These are phyloP conservation scores for Serendipita sp. DNA, from an alignment of 768 basidiomycete genomes.

Conservation along the genomic window DNA sequence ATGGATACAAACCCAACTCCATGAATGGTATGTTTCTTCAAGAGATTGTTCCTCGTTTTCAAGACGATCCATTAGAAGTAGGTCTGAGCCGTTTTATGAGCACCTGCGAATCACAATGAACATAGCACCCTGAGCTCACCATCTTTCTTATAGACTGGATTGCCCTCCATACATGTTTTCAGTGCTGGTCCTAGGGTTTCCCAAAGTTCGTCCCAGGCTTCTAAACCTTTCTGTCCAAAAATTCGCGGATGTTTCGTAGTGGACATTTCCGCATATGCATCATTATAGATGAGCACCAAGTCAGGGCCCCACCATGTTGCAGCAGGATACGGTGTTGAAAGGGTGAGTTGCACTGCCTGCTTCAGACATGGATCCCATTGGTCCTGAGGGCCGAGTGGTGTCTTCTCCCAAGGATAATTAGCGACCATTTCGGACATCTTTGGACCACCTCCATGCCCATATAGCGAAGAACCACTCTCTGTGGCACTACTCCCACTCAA, in stretches of 20 bases:
- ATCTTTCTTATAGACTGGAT: constrained; percentile 13
- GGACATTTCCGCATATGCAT: constrained; percentile 15
- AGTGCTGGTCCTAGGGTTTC: constrained; percentile 13
- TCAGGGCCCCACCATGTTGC: constrained; percentile 15
- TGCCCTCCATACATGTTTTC: constrained; percentile 11
- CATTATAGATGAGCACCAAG: constrained; percentile 14
- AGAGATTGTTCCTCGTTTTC: constrained; percentile 9
- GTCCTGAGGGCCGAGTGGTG: constrained; percentile 9
- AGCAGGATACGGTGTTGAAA: neutral
- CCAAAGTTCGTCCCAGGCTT: constrained; percentile 16
- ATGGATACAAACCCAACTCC: constrained; percentile 13
- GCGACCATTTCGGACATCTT: constrained; percentile 10
- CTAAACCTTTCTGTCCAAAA: constrained; percentile 13
- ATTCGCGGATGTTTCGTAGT: constrained; percentile 14
- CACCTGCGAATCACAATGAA: neutral
- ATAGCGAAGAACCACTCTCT: neutral
- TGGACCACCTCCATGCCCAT: neutral
- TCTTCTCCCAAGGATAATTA: constrained; percentile 12
- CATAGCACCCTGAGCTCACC: constrained; percentile 7
- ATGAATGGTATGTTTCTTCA: constrained; percentile 15
- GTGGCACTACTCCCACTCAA: neutral
- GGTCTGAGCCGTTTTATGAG: neutral
- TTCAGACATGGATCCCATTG: constrained; percentile 11
- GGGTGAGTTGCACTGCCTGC: constrained; percentile 9
- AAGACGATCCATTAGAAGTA: neutral